Base-by-base conservation (phyloP, 2,329 filamentous ascomycete species). In the Fusarium devonianum region DNA sequence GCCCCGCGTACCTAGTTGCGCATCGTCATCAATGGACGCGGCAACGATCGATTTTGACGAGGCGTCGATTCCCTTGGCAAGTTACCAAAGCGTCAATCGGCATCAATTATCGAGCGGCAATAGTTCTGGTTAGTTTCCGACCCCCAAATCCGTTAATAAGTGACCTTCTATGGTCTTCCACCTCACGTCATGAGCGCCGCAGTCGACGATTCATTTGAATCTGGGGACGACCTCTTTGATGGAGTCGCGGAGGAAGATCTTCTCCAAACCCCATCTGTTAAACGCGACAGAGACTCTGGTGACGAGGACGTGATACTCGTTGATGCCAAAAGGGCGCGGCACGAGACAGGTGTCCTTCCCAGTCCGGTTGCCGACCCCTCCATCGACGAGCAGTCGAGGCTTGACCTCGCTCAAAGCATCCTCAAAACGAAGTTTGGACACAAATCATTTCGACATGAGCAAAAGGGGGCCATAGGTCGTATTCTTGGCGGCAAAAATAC, bases 381-480 rank as follows among this genome's bases (percentile, higher is more conserved):
- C 2, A 28, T 48, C 16, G 25, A 18, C 7, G 46, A 56, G 7
- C 13, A 50, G 8, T 37, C 44, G 14, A 38, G 29, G 13, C 23
- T 52, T 29, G 32, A 41, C 6, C 40, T 68, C 4, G 64, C 68
- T 2, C 58, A 56, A 16, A 49, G 52, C 4, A 67, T 78, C 3
- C 56, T 78, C 8, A 58, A 58, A 9, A 58, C 73, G 0, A 72
- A 67, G 1, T 79, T 79, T 35, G 73, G 72, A 1, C 69, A 73
- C 39, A 53, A 66, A 0, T 45, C 55, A 7, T 79, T 79, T 40
- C 72, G 76, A 1, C 72, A 78, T 23, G 75, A 79, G 51, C 77
- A 79, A 46, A 70, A 73, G 19, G 70, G 62, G 0, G 75, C 74
- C 11, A 78, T 79, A 18, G 43, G 57, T 6, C 53, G 67, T 3